Evolutionary conservation across 306 rosid species (phyloP).

Genomic region (Potentilla sterilis): DNA sequence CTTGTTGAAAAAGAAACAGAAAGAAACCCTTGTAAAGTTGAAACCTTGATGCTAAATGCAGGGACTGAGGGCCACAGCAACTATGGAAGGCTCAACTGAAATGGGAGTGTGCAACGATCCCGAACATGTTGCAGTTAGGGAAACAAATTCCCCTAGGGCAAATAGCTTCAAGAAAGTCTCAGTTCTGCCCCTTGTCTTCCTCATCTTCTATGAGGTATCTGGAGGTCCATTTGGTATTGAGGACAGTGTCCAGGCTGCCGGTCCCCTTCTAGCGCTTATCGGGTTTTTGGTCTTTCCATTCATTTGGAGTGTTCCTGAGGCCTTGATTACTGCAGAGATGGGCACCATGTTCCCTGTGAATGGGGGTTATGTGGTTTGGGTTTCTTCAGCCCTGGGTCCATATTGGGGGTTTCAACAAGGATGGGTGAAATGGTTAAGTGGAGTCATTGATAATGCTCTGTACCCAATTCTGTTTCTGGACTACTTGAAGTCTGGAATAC

Average conservation of each 20-base stretch:
- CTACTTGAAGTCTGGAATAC: too few species aligned
- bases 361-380: constrained; percentile 93
- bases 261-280: constrained; percentile 78
- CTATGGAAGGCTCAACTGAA: constrained; percentile 39
- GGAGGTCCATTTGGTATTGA: constrained; percentile 95
- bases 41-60: constrained; percentile 36
- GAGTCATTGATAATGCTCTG: too few species aligned
- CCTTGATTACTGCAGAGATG: constrained; percentile 89
- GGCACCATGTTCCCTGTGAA: constrained; percentile 96
- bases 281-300: constrained; percentile 83
- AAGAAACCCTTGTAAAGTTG: neutral
- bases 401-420: constrained; percentile 93
- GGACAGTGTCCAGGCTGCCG: constrained; percentile 84
- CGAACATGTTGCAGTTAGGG: constrained; percentile 47
- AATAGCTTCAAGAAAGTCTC: constrained; percentile 60
- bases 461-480: too few species aligned
- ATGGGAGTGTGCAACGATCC: constrained; percentile 51
- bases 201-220: constrained; percentile 93
- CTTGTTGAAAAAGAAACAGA: neutral
- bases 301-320: constrained; percentile 94
- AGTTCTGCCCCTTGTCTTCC: constrained; percentile 75
- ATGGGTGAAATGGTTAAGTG: too few species aligned
- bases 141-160: constrained; percentile 38
- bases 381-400: constrained; percentile 84
- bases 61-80: constrained; percentile 47